phyloP scores from a whole-genome alignment of 2,329 filamentous ascomycete species.

The Aureobasidium musti region DNA sequence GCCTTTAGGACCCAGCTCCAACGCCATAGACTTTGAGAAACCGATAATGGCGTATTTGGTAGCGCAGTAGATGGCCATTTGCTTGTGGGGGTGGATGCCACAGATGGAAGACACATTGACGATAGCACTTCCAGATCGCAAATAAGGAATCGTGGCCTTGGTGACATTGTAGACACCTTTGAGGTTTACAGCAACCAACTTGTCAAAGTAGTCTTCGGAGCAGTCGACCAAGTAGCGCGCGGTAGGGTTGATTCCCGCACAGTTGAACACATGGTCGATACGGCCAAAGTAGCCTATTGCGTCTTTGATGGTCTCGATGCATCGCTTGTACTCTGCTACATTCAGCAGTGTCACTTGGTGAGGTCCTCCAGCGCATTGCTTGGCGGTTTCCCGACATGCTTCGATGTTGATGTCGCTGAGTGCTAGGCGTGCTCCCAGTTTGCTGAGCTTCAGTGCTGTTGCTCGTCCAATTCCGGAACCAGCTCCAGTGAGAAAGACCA shows the following conservation, averaged over 20 bases:
- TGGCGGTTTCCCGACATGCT: constrained; percentile 37
- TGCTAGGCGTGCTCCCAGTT: constrained; percentile 47
- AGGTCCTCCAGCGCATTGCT: constrained; percentile 36
- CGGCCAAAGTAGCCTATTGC: constrained; percentile 40
- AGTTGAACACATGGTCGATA: constrained; percentile 50
- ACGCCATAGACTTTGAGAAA: constrained; percentile 50
- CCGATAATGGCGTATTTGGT: constrained; percentile 50
- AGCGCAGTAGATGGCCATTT: constrained; percentile 48
- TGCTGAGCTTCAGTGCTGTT: constrained; percentile 49
- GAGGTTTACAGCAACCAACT: constrained; percentile 45
- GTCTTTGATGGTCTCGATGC: constrained; percentile 36
- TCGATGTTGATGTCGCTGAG: constrained; percentile 46
- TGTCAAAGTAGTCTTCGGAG: constrained; percentile 49
- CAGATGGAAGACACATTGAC: constrained; percentile 50
- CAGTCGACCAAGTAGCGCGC: constrained; percentile 42
- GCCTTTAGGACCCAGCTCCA: constrained; percentile 44
- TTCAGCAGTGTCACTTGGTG: constrained; percentile 46
- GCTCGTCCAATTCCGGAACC: constrained; percentile 47
- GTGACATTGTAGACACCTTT: constrained; percentile 47
- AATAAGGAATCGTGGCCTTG: constrained; percentile 46
- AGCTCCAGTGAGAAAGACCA: constrained; percentile 40
- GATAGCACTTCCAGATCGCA: constrained; percentile 42
- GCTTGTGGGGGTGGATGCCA: constrained; percentile 41
- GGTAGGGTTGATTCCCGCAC: constrained; percentile 44
- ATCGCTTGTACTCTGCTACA: constrained; percentile 35